Base-by-base conservation (phyloP, 169 alveolate genomes). In the Blepharisma undulans region DNA sequence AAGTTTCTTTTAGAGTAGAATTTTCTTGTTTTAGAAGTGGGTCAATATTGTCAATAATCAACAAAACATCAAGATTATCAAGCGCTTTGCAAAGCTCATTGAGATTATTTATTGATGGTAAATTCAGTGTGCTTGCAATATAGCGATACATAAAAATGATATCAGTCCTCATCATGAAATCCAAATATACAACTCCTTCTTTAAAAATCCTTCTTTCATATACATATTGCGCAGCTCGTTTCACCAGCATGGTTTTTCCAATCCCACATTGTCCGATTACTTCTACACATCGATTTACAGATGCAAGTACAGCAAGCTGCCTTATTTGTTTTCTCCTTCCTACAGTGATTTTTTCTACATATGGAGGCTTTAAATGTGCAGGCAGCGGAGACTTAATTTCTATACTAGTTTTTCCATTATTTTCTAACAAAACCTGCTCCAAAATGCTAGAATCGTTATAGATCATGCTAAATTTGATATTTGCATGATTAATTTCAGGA, bases 131-230 rank as follows among this genome's bases (percentile, higher is more conserved):
- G n/a, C 71, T 29, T 71, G 91, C 80, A 2, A 86, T 66, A 72
- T 71, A 66, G 29, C 84, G 59, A 25, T 86, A 72, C 34, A 86
- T 25, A 27, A 86, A 71, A 19, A 72, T 32, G n/a, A 66, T 25
- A 59, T 76, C 87, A 34, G 92, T 74, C 25, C 72, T 88, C 74
- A 32, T 76, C 29, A 22, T 30, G 33, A 92, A 78, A 76, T 94
- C 95, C 10, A 94, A 60, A 87, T 90, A 94, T 29, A 92, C 88
- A 10, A 92, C 94, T 0, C 96, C 96, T 60, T 94, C 93, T 59
- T 34, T 81, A 78, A 90, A 94, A n/a, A 80, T 76, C 34, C 94
- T 91, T 88, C 96, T 12, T 30, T 94, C 94, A 59, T 92, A 85
- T 16, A 48, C 72, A 48, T 92, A 94, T 76, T 92, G 88, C 2